phyloP scores from a whole-genome alignment of 352 stramenopile genomes.

The Pythium grandisporangium region DNA sequence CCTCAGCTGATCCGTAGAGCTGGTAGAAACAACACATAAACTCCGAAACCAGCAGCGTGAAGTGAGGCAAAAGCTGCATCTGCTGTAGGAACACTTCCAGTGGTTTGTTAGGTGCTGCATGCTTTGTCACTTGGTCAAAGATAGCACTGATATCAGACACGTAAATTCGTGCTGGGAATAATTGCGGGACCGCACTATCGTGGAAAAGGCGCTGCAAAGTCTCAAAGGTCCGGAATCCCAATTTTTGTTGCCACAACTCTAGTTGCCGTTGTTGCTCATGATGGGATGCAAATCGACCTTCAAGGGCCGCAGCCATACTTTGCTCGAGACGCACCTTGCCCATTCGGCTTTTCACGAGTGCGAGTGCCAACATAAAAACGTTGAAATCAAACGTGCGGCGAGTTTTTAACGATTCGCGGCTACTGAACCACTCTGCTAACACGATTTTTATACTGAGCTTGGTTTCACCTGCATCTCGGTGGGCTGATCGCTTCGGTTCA shows the following conservation, averaged over 20 bases:
- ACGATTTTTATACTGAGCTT: background rate
- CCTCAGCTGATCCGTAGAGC: slow-evolving; percentile 31
- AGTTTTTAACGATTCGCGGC: slow-evolving; percentile 29
- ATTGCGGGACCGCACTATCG: slow-evolving; percentile 26
- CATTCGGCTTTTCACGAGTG: slow-evolving; percentile 29
- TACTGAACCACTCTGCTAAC: slow-evolving; percentile 40
- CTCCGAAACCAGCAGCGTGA: slow-evolving; percentile 43
- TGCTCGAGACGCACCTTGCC: slow-evolving; percentile 38
- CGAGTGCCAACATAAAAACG: slow-evolving; percentile 43
- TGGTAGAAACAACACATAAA: slow-evolving; percentile 68
- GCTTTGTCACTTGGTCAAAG: slow-evolving; percentile 30
- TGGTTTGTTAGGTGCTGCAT: slow-evolving; percentile 30
- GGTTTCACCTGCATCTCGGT: background rate
- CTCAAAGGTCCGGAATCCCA: slow-evolving; percentile 44
- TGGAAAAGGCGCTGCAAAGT: slow-evolving; percentile 51
- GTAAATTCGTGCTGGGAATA: slow-evolving; percentile 40
- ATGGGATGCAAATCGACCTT: slow-evolving; percentile 42
- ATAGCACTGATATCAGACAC: slow-evolving; percentile 26
- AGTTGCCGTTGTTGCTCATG: slow-evolving; percentile 51
- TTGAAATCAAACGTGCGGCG: slow-evolving; percentile 46
- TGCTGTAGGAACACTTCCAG: slow-evolving; percentile 53
- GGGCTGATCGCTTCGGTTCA: background rate
- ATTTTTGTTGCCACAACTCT: slow-evolving; percentile 58
- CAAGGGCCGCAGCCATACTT: slow-evolving; percentile 31
- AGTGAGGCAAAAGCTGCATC: slow-evolving; percentile 28